phyloP scores from a whole-genome alignment of 1,139 yeast species.

The Nakaseomyces uthaithaninus region DNA sequence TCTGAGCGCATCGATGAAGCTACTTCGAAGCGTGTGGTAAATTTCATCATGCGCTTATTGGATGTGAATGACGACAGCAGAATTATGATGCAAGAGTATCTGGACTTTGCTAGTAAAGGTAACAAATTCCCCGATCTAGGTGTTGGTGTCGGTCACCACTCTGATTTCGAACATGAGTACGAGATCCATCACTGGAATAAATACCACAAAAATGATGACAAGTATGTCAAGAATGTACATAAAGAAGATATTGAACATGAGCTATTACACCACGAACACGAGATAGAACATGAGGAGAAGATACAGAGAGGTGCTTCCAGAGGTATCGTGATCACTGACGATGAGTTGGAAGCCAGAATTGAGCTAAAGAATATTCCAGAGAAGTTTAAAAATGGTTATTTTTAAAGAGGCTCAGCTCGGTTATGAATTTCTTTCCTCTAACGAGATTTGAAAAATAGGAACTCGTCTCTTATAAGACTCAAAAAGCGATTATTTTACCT shows the following conservation, averaged over 20 bases:
- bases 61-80: conserved; percentile 63
- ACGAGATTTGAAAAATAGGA: too few species aligned
- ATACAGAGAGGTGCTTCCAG: conserved; percentile 38
- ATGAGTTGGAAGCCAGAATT: conserved; percentile 35
- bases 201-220: conserved; percentile 74
- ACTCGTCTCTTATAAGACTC: too few species aligned
- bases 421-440: too few species aligned
- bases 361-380: conserved; percentile 32
- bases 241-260: conserved; percentile 90
- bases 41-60: conserved; percentile 47
- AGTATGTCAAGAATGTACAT: conserved; percentile 71
- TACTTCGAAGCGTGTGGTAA: conserved; percentile 50
- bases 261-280: conserved; percentile 77
- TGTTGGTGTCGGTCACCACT: conserved; percentile 94
- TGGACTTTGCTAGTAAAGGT: conserved; percentile 51
- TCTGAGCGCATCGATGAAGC: conserved; percentile 50
- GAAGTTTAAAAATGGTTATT: conserved; percentile 31
- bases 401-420: too few species aligned
- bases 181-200: conserved; percentile 93
- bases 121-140: conserved; percentile 86
- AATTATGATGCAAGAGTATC: conserved; percentile 64
- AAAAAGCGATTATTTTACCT: too few species aligned
- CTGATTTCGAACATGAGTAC: conserved; percentile 87
- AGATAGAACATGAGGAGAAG: conserved; percentile 63
- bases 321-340: conserved; percentile 36